Base-by-base conservation (phyloP, 208 protist genomes). In the Wallacemonas sp. region DNA sequence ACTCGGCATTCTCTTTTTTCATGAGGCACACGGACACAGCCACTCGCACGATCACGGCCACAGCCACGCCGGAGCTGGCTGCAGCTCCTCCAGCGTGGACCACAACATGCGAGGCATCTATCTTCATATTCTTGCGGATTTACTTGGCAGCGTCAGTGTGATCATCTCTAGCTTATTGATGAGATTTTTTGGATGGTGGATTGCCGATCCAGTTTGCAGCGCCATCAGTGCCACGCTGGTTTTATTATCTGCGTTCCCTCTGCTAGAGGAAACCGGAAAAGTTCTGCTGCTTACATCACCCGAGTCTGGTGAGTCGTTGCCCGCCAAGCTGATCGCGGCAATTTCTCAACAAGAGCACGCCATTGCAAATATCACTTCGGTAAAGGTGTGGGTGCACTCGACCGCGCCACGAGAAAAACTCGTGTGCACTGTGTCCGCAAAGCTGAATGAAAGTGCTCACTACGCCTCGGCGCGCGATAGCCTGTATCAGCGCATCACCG, bases 71-170 rank as follows among this genome's bases (percentile, higher is more conserved):
- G 36, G 36, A 41, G 14, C 36, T 18, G 49, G 72, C 45, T 74
- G 74, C 54, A 29, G 72, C 36, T 38, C 73, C 33, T 57, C 61
- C 44, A 41, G 72, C 45, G 71, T 79, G 16, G 86, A 93, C 61
- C 82, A 92, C 70, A 96, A 96, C 61, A 89, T 96, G 67, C 55
- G 87, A 26, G 88, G 91, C 2, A 80, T 96, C 14, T 95, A 91
- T 67, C 66, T 97, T 18, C 93, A 97, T 70, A 93, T 97, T 74
- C 48, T 97, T 1, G 89, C 91, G 1, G 91, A 97, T 77, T 72
- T 95, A 25, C 42, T 97, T 3, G 90, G 91, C 2, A 92, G 82
- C 71, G 77, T 97, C 14, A 89, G 82, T 61, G 93, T 96, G 3
- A 94, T 97, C 64, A 70, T 89, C 23, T 94, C 89, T 3, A 91